Base-by-base conservation (phyloP, 192 early-diverging fungal species). In the Podila verticillata region DNA sequence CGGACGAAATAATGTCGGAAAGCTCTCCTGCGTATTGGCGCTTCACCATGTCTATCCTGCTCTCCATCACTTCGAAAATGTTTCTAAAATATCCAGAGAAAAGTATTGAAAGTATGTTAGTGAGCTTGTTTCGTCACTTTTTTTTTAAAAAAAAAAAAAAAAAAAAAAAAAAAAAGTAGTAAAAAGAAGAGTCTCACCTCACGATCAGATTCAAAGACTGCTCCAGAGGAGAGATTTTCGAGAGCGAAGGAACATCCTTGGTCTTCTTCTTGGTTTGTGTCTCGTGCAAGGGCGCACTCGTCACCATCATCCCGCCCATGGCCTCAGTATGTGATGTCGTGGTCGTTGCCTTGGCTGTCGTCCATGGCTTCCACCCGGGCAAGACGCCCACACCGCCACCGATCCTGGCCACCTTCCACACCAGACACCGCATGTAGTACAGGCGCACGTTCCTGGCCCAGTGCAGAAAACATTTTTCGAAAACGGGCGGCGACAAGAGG, bases 391-490 rank as follows among this genome's bases (percentile, higher is more conserved):
- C 73, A 28, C 72, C 83, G 19, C 72, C 72, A 48, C 80, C 73
- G 48, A 84, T 70, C 32, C 67, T 72, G n/a, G 75, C 83, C 8
- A 88, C 79, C 35, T 83, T 67, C 83, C 83, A 88, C 17, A 88
- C 75, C 17, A 88, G 56, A 8, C 75, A 73, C 6, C 87, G 57
- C 66, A 88, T 81, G 63, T 83, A 88, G 64, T 84, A 88, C 15
- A 83, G 62, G 12, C 87, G 81, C 12, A 88, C 87, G 57, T 86
- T 86, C 24, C 77, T 72, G 22, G 82, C 77, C 87, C 87, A 88
- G 49, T 88, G 87, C 22, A 85, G 63, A 61, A 88, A 81, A 26
- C 85, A 66, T 51, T 80, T 74, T 57, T 85, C 87, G 70, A 88
- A 88, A 24, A 84, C 77, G 7, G 65, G 66, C 0, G 81, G 73